These are phyloP conservation scores for Alectoria sarmentosa DNA, from an alignment of 495 filamentous ascomycete species.

Conservation along the genomic window DNA sequence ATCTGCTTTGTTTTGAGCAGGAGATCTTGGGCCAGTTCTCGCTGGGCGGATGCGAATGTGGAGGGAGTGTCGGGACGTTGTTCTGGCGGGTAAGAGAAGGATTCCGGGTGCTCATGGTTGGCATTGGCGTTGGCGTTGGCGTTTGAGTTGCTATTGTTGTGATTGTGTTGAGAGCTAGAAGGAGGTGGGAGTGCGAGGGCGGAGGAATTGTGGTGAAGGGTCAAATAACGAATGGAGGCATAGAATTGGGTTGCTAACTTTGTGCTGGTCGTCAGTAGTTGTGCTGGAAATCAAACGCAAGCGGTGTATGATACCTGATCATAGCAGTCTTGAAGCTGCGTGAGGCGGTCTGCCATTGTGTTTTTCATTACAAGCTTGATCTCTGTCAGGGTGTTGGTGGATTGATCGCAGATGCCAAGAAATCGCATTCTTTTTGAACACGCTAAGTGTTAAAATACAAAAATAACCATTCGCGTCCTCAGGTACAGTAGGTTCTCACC, in stretches of 20 bases:
- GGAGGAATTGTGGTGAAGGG: constrained; percentile 70
- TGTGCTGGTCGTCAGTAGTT: constrained; percentile 12
- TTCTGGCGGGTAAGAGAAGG: constrained; percentile 20
- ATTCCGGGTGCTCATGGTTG: constrained; percentile 33
- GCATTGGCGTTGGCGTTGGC: constrained; percentile 38
- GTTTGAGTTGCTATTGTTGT: neutral
- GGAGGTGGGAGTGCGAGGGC: constrained; percentile 46
- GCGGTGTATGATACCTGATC: constrained; percentile 61
- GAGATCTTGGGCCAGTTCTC: constrained; percentile 79
- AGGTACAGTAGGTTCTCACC: no score
- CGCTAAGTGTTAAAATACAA: no score
- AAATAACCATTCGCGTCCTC: no score
- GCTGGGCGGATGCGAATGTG: constrained; percentile 60
- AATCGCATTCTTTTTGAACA: no score
- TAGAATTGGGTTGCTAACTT: constrained; percentile 89
- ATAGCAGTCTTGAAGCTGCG: constrained; percentile 89
- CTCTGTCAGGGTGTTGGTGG: neutral
- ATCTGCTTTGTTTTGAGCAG: constrained; percentile 93
- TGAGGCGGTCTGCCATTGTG: constrained; percentile 86
- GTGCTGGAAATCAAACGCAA: neutral
- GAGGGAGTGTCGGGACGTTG: constrained; percentile 53
- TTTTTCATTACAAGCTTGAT: neutral
- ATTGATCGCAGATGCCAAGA: no score
- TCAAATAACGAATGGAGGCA: constrained; percentile 74
- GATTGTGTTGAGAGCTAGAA: neutral